Base-by-base conservation (phyloP, 352 stramenopile species). In the Phytopythium vexans region DNA sequence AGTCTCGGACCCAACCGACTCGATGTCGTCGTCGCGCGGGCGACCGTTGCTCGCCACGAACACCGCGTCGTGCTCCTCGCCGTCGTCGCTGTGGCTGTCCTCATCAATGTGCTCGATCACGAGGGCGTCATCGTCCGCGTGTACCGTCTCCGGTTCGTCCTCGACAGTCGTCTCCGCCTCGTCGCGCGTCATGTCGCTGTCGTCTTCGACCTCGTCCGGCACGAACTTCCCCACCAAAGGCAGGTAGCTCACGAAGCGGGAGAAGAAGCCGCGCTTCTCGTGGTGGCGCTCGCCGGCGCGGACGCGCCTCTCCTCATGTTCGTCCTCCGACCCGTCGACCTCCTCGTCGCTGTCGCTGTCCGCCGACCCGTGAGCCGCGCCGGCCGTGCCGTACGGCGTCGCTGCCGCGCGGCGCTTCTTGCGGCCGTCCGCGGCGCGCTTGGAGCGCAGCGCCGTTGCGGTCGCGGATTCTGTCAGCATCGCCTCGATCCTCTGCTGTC, bases 171-270 rank as follows among this genome's bases (percentile, higher is more conserved):
- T 56, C 32, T 33, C 49, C 6, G 59, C 47, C 11, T 56, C 50
- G 11, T 58, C 41, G n/a, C 56, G 40, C 11, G 55, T 47, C 34
- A 63, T 43, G 3, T 15, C 38, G 37, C 45, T 50, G 15, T 66
- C 51, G 9, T 62, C 63, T 6, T 70, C 55, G 1, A 72, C 68
- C 9, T 77, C 58, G 9, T 83, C 72, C 10, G 53, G 61, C 31
- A 86, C 65, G 8, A 85, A 44, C 43, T 83, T 82, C 36, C 67
- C 71, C 11, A 88, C 70, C 5, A 91, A 61, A 39, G 81, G 81
- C n/a, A 92, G 62, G 49, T 78, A 82, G 41, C 78, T 86, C 32
- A 86, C 72, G 6, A 89, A 51, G 1, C 78, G 78, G 11, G 77
- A 72, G 33, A 89, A 84, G 34, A 89, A 58, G 6, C 69, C 62